Evolutionary conservation across 2,329 filamentous ascomycete species (phyloP).

Genomic region (Simplicillium aogashimaense): DNA sequence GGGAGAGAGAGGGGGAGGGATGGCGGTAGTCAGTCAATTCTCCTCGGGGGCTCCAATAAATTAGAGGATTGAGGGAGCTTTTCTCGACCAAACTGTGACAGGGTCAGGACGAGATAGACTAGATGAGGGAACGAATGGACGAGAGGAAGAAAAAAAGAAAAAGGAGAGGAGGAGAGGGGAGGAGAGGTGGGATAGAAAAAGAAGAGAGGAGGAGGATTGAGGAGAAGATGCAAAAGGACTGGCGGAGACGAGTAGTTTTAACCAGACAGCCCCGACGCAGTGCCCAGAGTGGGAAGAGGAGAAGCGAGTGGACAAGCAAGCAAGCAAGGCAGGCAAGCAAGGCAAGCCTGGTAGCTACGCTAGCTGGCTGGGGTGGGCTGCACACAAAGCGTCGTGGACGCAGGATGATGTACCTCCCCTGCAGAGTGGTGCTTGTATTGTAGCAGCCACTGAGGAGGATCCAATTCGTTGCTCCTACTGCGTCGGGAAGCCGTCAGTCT

Average conservation of each 20-base stretch:
- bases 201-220: slow-evolving; percentile 45
- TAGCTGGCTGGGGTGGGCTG: no score
- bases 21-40: slow-evolving; percentile 16
- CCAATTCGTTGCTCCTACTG: no score
- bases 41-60: slow-evolving; percentile 20
- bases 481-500: no score
- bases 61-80: slow-evolving; percentile 8
- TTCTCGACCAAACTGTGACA: slow-evolving; percentile 22
- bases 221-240: slow-evolving; percentile 42
- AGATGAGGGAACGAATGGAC: slow-evolving; percentile 47
- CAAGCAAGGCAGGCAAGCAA: no score
- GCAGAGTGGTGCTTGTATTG: no score
- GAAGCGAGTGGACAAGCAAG: no score
- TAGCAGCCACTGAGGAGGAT: no score
- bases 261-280: slow-evolving; percentile 7
- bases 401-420: no score
- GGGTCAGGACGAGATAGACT: slow-evolving; percentile 37
- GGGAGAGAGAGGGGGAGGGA: slow-evolving; percentile 6
- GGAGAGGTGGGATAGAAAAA: slow-evolving; percentile 28
- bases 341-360: no score
- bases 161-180: slow-evolving; percentile 26
- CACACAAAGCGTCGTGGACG: no score
- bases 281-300: not conserved
- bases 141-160: slow-evolving; percentile 21
- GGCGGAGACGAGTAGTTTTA: slow-evolving; percentile 31